Evolutionary conservation across 108 stramenopile genomes (phyloP).

Genomic region (Stephanodiscus minutulus): DNA sequence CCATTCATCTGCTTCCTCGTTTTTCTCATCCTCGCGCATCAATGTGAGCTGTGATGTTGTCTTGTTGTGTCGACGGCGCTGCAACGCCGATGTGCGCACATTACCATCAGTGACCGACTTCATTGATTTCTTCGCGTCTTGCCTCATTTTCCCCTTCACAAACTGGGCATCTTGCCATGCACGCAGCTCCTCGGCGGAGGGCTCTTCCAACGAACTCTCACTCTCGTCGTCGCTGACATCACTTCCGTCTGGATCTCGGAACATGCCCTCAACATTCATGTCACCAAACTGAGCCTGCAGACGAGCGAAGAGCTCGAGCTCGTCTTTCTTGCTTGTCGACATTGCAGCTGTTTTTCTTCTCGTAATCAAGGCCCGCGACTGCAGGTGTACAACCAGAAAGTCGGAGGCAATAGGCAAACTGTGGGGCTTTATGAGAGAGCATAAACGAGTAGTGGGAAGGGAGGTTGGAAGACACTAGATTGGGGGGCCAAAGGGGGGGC

Average conservation of each 20-base stretch:
- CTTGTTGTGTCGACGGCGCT: constrained; percentile 19
- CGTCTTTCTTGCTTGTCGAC: constrained; percentile 15
- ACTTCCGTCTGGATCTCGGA: constrained; percentile 8
- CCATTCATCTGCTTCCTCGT: constrained; percentile 44
- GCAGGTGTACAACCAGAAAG: too few relatives aligned
- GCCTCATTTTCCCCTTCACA: constrained; percentile 40
- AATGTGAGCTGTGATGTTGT: constrained; percentile 2
- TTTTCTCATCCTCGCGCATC: constrained; percentile 8
- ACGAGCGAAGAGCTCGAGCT: constrained; percentile 51
- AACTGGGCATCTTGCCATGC: constrained; percentile 74
- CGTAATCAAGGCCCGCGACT: too few relatives aligned
- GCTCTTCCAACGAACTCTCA: constrained; percentile 52
- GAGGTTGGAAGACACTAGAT: too few relatives aligned
- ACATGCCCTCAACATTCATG: constrained; percentile 48
- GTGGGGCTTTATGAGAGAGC: too few relatives aligned
- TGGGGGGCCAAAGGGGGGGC: too few relatives aligned
- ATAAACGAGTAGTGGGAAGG: too few relatives aligned
- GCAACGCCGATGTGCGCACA: constrained; percentile 8
- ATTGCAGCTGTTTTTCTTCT: background rate
- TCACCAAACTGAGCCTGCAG: constrained; percentile 68
- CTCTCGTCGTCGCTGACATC: constrained; percentile 3
- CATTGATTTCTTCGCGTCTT: constrained; percentile 24
- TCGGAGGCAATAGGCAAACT: too few relatives aligned
- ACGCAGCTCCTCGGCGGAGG: constrained; percentile 60
- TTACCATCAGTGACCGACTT: constrained; percentile 8